Evolutionary conservation across 352 stramenopile species (phyloP).

Genomic region (Phytophthora macrochlamydospora): DNA sequence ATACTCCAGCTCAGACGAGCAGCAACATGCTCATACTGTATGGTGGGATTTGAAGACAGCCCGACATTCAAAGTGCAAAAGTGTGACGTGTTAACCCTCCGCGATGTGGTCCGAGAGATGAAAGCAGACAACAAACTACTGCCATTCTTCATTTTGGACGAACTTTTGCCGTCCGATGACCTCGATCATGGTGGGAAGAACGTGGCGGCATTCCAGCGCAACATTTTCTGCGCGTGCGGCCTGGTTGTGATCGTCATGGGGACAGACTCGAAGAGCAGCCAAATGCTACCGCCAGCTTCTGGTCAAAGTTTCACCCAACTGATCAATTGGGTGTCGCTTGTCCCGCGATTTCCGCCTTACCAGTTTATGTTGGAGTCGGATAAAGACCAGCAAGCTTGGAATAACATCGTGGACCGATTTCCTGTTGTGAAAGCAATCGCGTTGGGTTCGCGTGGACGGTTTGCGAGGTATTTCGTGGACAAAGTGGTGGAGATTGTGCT

Average conservation of each 20-base stretch:
- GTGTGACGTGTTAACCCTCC: background rate
- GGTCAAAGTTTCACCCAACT: background rate
- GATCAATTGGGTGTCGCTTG: slow-evolving; percentile 1
- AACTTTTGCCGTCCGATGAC: slow-evolving; percentile 1
- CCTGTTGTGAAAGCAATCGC: slow-evolving; percentile 9
- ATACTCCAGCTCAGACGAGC: background rate
- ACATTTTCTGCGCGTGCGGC: slow-evolving; percentile 15
- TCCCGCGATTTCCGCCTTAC: slow-evolving; percentile 14
- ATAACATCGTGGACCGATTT: background rate
- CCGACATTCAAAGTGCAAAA: background rate
- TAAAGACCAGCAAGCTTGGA: slow-evolving; percentile 1
- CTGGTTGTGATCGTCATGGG: slow-evolving; percentile 22
- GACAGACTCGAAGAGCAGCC: slow-evolving; percentile 3
- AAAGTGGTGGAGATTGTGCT: background rate
- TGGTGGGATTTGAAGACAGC: slow-evolving; percentile 1
- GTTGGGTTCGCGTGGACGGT: slow-evolving; percentile 9
- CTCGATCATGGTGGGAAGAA: background rate
- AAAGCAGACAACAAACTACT: slow-evolving; percentile 1
- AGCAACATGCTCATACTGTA: background rate
- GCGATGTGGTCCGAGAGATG: slow-evolving; percentile 1
- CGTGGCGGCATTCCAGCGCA: slow-evolving; percentile 10
- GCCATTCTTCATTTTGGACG: slow-evolving; percentile 20
- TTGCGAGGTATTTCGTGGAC: slow-evolving; percentile 10
- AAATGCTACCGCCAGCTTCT: background rate
- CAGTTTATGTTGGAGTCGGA: background rate